Evolutionary conservation across 768 basidiomycete species (phyloP), one percentile per base, ranked within the genome.

Genomic region (Mycena crocata): DNA sequence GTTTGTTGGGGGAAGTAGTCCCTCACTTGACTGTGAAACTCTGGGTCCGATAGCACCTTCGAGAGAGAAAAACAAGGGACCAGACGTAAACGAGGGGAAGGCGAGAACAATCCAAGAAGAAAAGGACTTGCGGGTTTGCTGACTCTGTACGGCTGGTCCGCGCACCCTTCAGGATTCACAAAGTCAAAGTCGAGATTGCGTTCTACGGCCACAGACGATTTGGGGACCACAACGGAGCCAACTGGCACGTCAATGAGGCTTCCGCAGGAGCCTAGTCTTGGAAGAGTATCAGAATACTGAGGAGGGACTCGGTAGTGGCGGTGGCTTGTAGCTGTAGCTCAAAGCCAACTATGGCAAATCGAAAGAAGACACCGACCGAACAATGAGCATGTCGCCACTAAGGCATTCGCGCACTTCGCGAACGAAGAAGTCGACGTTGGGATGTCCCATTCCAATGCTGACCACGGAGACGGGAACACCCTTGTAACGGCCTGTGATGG

Each of bases 381-480:
- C 76, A 50, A 87, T 76, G 63, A 76, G 75, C 81, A 88, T 81
- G 74, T 88, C 86, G 19, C 93, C 93, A 64, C 76, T 82, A 40
- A 93, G 76, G 70, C 90, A 89, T 76, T 94, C 93, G 66, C 93
- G 84, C 28, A 86, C 87, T 79, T 95, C 93, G 67, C 93, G 87
- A 24, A 95, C 86, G 75, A 94, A 93, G 79, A 94, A 95, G 77
- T 95, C 93, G 80, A 90, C 90, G 78, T 93, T 94, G 1, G 93
- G 87, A 64, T 80, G 83, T 23, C 93, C 93, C 93, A 94, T 95
- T 15, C 93, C 93, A 60, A 94, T 93, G 69, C 90, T 91, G 44
- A 93, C 81, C 42, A 94, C 86, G 8, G 90, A 91, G 31, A 94
- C 76, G 10, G 92, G 91, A 19, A 84, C 76, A 50, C 85, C 86